Percentiles rank a stretch among this genome's conserved stretches.
These are phyloP conservation scores for Penicillium chermesinum DNA, from an alignment of 495 filamentous ascomycete genomes.

Conservation along the genomic window DNA sequence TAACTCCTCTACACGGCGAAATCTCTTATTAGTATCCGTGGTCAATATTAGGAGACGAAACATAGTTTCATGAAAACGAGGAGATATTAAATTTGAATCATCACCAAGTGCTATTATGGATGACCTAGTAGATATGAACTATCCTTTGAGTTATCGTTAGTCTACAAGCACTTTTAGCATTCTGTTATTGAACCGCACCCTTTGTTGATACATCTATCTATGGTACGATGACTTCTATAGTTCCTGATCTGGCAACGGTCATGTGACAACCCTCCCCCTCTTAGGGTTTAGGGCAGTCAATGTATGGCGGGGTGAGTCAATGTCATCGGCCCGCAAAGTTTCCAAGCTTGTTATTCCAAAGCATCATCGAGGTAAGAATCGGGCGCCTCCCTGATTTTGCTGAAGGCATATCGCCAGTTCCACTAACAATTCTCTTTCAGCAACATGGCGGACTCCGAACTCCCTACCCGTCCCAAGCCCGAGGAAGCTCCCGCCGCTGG, in stretches of 20 bases:
- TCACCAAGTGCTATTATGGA: too few species aligned
- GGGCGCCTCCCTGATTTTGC: neutral
- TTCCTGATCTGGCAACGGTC: too few species aligned
- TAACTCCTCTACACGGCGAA: too few species aligned
- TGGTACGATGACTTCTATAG: too few species aligned
- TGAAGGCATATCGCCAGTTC: neutral
- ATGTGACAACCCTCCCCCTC: constrained; percentile 32
- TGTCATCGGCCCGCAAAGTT: constrained; percentile 13
- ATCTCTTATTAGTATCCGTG: too few species aligned
- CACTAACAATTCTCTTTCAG: constrained; percentile 11
- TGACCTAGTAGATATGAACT: too few species aligned
- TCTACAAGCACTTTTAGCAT: too few species aligned
- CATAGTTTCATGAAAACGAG: too few species aligned
- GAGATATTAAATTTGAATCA: too few species aligned
- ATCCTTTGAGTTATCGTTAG: too few species aligned
- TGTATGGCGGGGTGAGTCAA: constrained; percentile 34
- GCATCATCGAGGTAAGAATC: constrained; percentile 17
- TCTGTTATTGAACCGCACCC: too few species aligned
- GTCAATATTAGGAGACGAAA: too few species aligned
- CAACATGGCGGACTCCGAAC: constrained; percentile 44
- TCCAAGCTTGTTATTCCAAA: constrained; percentile 13
- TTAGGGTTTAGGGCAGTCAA: constrained; percentile 42
- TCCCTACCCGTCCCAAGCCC: constrained; percentile 45
- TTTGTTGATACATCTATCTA: constrained; percentile 3
- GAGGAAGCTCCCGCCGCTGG: constrained; percentile 35